phyloP scores from a whole-genome alignment of 441 rosid species.

The Populus hybrid region DNA sequence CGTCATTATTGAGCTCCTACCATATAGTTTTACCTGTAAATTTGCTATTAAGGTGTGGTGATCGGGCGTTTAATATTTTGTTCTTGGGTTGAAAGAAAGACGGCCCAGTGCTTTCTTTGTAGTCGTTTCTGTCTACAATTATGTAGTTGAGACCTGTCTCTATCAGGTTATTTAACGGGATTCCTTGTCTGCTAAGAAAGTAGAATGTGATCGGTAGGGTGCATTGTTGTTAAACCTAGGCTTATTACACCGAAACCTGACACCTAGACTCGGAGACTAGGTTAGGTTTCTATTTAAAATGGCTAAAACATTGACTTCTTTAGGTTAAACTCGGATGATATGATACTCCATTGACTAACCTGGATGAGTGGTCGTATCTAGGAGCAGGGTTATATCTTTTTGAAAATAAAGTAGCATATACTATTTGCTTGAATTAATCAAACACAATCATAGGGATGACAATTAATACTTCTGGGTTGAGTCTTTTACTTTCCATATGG shows the following conservation, averaged over 20 bases:
- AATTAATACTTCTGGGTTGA: too few species aligned
- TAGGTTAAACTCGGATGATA: not conserved
- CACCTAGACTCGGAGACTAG: not conserved
- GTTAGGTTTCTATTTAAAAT: too few species aligned
- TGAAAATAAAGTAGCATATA: not conserved
- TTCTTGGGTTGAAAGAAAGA: not conserved
- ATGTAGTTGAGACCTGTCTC: not conserved
- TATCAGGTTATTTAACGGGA: conserved; percentile 10
- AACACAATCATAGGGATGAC: not conserved
- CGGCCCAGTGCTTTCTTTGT: not conserved
- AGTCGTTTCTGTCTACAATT: not conserved
- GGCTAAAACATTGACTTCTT: not conserved
- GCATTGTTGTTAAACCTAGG: not conserved
- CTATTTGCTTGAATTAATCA: not conserved
- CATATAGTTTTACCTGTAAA: not conserved
- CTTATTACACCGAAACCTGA: not conserved
- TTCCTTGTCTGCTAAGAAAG: conserved; percentile 39
- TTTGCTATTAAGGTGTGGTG: not conserved
- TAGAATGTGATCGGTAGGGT: not conserved
- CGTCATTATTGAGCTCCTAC: not conserved
- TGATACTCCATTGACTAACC: not conserved
- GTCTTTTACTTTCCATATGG: too few species aligned
- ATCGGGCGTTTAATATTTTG: not conserved
- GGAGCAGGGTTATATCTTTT: not conserved
- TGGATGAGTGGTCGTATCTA: conserved; percentile 42